Conservation (phyloP, 2,329 filamentous ascomycete species). For the Fusarium coicis region DNA sequence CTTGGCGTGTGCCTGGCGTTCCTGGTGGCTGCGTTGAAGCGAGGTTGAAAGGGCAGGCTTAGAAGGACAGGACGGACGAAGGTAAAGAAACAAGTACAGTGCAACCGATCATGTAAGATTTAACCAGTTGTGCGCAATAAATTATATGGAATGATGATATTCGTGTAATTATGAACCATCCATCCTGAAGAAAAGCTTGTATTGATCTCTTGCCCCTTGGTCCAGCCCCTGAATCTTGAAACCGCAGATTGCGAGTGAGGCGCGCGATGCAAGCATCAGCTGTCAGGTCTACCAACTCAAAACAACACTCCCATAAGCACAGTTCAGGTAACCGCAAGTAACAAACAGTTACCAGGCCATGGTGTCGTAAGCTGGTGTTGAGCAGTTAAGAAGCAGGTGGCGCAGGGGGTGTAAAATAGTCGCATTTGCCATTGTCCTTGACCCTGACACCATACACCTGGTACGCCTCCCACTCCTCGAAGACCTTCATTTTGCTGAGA, state of each 20-base stretch:
- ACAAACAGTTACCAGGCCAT: neutral
- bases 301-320: neutral
- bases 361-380: neutral
- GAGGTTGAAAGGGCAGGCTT: conserved; percentile 17
- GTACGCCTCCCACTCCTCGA: neutral
- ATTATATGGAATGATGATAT: neutral
- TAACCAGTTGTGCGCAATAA: no score
- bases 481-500: neutral
- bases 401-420: neutral
- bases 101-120: neutral
- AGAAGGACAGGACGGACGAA: no score
- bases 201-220: neutral
- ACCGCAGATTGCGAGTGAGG: neutral
- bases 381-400: neutral
- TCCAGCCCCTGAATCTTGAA: neutral
- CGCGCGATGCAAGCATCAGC: neutral
- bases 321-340: neutral
- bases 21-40: conserved; percentile 44
- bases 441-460: neutral
- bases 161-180: neutral
- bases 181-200: neutral
- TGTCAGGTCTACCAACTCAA: neutral
- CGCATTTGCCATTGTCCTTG: neutral
- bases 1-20: conserved; percentile 39
- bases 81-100: no score